Evolutionary conservation across 768 basidiomycete genomes (phyloP), one percentile per base, ranked within the genome.

Genomic region (Lactarius quietus): DNA sequence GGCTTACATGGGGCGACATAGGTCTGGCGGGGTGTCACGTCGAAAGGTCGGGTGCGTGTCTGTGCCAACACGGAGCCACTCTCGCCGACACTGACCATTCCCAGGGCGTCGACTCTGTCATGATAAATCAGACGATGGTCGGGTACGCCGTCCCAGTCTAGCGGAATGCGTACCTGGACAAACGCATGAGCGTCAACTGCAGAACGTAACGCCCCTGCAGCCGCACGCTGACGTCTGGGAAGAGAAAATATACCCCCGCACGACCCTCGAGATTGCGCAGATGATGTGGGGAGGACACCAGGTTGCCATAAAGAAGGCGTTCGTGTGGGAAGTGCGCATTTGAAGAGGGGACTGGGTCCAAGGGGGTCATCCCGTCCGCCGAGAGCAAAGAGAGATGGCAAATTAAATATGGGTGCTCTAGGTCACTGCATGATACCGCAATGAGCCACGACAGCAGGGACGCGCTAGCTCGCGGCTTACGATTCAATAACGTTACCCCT

Each of bases 221-320:
- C 20, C 92, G 84, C 63, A 96, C 85, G 73, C 92, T 93, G 71
- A 92, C 92, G 75, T 97, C 94, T 8, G 94, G 88, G 72, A 95
- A 97, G 61, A 94, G 77, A 71, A 97, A 95, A 75, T 90, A 95
- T 53, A 92, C 79, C n/a, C 93, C 90, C 71, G 82, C 80, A 57
- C 88, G 86, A 63, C 92, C 92, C 74, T 90, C 86, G 43, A 90
- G 81, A 74, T 96, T 91, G 67, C 89, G 85, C 71, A 94, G 78
- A 57, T 87, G 83, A 54, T 95, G 87, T 6, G 92, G 84, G 1
- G 90, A 88, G 18, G 93, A 87, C 31, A 95, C 92, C 33, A 95
- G 79, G 67, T 88, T 92, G 55, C 94, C 94, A 73, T 95, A 93
- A 33, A 96, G 79, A 68, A 91, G 78, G 43, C 86, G 82, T 58